Base-by-base conservation (phyloP, 306 rosid species). In the Inga leiocalycina region DNA sequence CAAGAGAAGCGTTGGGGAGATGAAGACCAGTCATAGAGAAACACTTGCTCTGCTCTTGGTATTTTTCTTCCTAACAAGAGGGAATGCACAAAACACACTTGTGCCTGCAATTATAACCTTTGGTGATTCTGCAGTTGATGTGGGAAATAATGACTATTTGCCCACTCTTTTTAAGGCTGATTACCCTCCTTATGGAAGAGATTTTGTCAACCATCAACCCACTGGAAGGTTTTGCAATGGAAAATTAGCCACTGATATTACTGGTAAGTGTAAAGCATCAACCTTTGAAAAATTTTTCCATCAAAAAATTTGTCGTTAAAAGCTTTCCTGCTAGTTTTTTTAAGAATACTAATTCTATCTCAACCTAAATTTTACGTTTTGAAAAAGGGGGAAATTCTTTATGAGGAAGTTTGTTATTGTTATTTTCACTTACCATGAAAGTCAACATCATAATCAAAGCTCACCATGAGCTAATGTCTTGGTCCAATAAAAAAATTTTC, bases 201-300 rank as follows among this genome's bases (percentile, higher is more conserved):
- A 97, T 84, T 97, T 89, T 76, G 80, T 78, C 71, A 94, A 86
- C 68, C 97, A 94, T n/a, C 89, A 93, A 79, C 84, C 98, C 32
- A 94, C 99, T 10, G 98, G 99, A 27, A 92, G 99, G 86, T 97
- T 97, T 77, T 92, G 98, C 84, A 94, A 97, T 82, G 98, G 99
- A 0, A 97, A 97, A 81, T 82, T 97, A 71, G 99, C 98, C 56
- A 97, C 98, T 83, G 99, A 96, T 86, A 78, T 92, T 81, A 97
- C 97, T 59, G 99, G 98, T 94, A 81, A 76, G 82, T 82, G 12
- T 15, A 41, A 67, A 17, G 17, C 75, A 41, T 76, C 52, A 44
- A 35, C 54, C 0, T 68, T 78, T 9, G 34, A 32, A 27, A 16
- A 51, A 15, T 15, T 27, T 27, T 27, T 34, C 48, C 24, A 9